Percentiles rank a stretch among this genome's conserved stretches.
phyloP scores from a whole-genome alignment of 2,329 filamentous ascomycete species.

The Exophiala bonariae region DNA sequence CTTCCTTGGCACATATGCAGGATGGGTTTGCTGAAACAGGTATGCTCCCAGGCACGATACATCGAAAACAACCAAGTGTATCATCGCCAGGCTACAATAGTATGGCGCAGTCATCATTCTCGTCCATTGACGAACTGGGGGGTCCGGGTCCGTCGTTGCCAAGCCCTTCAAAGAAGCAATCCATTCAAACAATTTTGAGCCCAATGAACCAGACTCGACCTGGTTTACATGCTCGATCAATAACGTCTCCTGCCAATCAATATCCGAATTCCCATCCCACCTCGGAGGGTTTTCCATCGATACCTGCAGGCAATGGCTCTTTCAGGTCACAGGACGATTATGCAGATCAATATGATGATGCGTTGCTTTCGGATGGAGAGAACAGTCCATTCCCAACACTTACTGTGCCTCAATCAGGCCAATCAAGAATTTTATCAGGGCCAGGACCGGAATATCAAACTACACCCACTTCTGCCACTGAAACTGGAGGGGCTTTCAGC shows the following conservation, averaged over 20 bases:
- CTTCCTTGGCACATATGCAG: constrained; percentile 75
- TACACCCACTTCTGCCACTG: constrained; percentile 31
- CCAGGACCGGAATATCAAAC: constrained; percentile 25
- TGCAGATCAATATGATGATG: constrained; percentile 65
- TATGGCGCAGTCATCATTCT: constrained; percentile 24
- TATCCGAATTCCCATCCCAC: constrained; percentile 35
- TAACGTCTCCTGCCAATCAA: constrained; percentile 73
- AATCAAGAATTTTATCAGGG: constrained; percentile 8
- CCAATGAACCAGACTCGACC: constrained; percentile 85
- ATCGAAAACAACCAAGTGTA: constrained; percentile 31
- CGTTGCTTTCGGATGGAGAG: constrained; percentile 78
- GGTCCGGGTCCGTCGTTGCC: constrained; percentile 59
- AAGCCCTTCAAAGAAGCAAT: constrained; percentile 54
- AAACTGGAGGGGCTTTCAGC: constrained; percentile 41
- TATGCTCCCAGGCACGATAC: constrained; percentile 57
- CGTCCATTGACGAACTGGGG: constrained; percentile 34
- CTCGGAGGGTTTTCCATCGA: constrained; percentile 14
- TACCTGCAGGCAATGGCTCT: constrained; percentile 8
- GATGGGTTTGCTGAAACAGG: constrained; percentile 79
- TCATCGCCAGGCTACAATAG: constrained; percentile 18
- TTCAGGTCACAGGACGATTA: constrained; percentile 23
- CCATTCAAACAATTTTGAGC: constrained; percentile 69
- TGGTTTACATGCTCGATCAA: constrained; percentile 73
- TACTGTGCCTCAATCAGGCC: constrained; percentile 29
- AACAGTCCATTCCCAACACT: constrained; percentile 54